These are phyloP conservation scores for Poterioochromonas sp. DNA, from an alignment of 352 stramenopile genomes.

Conservation along the genomic window DNA sequence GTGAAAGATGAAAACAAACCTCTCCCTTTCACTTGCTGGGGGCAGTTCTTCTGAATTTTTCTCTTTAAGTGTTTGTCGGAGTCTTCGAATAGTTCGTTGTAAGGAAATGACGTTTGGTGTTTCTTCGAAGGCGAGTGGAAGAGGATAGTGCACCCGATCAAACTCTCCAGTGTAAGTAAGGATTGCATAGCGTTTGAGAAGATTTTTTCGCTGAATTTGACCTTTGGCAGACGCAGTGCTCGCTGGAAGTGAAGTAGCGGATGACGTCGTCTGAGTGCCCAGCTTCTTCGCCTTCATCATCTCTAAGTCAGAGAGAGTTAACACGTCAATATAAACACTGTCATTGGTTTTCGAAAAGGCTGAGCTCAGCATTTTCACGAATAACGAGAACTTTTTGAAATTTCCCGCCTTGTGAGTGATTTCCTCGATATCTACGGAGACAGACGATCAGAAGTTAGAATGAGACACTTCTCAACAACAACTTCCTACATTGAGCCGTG, in stretches of 20 bases:
- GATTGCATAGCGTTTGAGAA: conserved; percentile 85
- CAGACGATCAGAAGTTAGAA: conserved; percentile 7
- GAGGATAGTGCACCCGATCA: conserved; percentile 81
- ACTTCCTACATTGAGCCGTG: conserved; percentile 40
- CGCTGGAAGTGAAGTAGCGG: conserved; percentile 30
- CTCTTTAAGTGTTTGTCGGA: conserved; percentile 40
- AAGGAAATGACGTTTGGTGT: conserved; percentile 58
- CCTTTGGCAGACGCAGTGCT: background rate
- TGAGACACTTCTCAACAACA: background rate
- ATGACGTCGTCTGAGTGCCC: background rate
- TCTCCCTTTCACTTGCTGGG: background rate
- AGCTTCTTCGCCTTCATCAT: conserved; percentile 25
- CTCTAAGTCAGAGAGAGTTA: conserved; percentile 70
- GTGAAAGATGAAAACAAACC: background rate
- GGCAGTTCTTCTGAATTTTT: background rate
- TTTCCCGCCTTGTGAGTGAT: conserved; percentile 83
- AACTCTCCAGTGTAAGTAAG: conserved; percentile 84
- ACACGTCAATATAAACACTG: conserved; percentile 74
- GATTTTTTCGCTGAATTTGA: conserved; percentile 37
- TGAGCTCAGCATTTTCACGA: conserved; percentile 79
- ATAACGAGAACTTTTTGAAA: conserved; percentile 77
- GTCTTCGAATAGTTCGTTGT: conserved; percentile 62
- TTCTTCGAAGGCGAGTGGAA: conserved; percentile 65
- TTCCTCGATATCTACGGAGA: conserved; percentile 64
- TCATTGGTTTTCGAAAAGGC: conserved; percentile 63